Conservation (phyloP, 345 rosid species). For the Chamaenerion angustifolium region DNA sequence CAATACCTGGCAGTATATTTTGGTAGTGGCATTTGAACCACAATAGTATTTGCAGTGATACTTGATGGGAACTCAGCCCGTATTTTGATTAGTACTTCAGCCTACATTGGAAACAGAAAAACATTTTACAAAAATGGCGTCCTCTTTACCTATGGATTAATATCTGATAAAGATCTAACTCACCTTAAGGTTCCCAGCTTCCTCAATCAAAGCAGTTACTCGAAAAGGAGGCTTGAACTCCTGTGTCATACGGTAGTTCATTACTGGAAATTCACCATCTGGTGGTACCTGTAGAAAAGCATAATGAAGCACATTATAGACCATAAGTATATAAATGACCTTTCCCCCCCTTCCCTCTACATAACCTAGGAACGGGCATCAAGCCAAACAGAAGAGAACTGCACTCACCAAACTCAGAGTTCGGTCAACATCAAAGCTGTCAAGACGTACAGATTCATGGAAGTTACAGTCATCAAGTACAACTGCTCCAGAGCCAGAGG, state of each 20-base stretch:
- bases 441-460: conserved; percentile 96
- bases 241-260: conserved; percentile 98
- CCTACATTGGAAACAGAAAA: conserved; percentile 30
- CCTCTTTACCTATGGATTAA: neutral
- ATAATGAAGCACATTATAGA: conserved; percentile 1
- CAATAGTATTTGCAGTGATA: conserved; percentile 72
- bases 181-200: conserved; percentile 87
- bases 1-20: conserved; percentile 73
- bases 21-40: conserved; percentile 85
- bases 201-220: conserved; percentile 81
- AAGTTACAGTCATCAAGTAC: conserved; percentile 96
- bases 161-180: conserved; percentile 1
- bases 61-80: conserved; percentile 70
- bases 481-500: conserved; percentile 69
- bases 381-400: conserved; percentile 4
- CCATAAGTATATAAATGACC: conserved; percentile 2
- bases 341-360: neutral
- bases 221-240: conserved; percentile 98
- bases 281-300: conserved; percentile 60
- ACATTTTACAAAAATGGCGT: neutral
- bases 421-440: conserved; percentile 76
- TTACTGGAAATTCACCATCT: conserved; percentile 98
- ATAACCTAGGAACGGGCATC: neutral
- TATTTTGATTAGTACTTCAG: conserved; percentile 81
- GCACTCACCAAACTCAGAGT: conserved; percentile 79